Conservation (phyloP, 2,329 filamentous ascomycete genomes). For the Acrodontium crateriforme region DNA sequence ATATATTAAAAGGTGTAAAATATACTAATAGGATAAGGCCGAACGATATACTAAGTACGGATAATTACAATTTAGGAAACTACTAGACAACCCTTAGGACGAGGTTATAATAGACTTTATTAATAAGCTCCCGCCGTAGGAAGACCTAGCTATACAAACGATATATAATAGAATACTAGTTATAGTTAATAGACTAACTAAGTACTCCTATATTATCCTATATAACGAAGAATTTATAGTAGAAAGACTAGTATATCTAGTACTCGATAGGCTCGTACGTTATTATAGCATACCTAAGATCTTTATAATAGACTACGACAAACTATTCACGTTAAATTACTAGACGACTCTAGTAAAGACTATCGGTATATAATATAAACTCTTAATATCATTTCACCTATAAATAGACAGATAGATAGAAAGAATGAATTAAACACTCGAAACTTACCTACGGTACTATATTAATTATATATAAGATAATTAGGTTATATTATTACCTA, state of each 20-base stretch:
- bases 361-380: conserved; percentile 10
- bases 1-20: conserved; percentile 6
- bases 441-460: too few relatives aligned
- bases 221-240: conserved; percentile 6
- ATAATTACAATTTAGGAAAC: conserved; percentile 5
- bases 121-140: conserved; percentile 8
- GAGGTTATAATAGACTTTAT: conserved; percentile 13
- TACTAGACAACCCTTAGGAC: conserved; percentile 6
- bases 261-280: conserved; percentile 9
- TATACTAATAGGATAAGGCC: conserved; percentile 5
- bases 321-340: conserved; percentile 12
- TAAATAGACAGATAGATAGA: conserved; percentile 17
- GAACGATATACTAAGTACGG: conserved; percentile 5
- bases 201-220: conserved; percentile 7
- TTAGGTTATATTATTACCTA: conserved; percentile 10
- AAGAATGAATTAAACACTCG: too few relatives aligned
- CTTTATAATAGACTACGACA: conserved; percentile 12
- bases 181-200: conserved; percentile 11
- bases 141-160: conserved; percentile 1
- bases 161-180: conserved; percentile 11
- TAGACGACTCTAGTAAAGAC: conserved; percentile 8
- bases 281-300: conserved; percentile 8
- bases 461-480: too few relatives aligned
- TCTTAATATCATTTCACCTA: conserved; percentile 15
- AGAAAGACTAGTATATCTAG: conserved; percentile 8